Evolutionary conservation across 805 yeast species (phyloP), one percentile per base, ranked within the genome.

Genomic region (Nakazawaea ishiwadae): DNA sequence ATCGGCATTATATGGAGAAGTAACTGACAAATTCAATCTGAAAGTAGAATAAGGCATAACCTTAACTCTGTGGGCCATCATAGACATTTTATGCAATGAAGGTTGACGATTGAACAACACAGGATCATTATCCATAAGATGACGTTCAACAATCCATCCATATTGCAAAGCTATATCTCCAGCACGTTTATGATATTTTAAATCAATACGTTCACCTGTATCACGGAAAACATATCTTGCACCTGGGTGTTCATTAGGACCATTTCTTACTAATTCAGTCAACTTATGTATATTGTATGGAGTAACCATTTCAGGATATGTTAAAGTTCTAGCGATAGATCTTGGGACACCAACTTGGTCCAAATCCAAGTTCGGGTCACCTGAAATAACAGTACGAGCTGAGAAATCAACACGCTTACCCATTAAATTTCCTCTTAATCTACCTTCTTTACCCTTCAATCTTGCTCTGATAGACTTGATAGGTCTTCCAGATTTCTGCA

Each of bases 1-100:
- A 83, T 93, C 99, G 35, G 99, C 99, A 68, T 93, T 93, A 66
- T 93, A 93, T n/a, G 99, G 99, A 15, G 98, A 88, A 0, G 99
- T 93, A 35, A 93, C 99, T 19, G 98, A 93, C 60, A 93, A 71
- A 59, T 93, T 93, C 69, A 93, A 73, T 69, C 99, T 79, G 73
- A 93, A 93, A 0, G 99, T 93, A 5, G 98, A 90, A 60, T 89
- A 93, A 10, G 99, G 99, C 96, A 93, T 89, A 35, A 93, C 99
- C 60, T 86, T 89, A 28, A 93, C 99, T 66, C 96, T 78, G 62
- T 93, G 99, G 14, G 96, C 95, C 98, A 93, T 93, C 99, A 93
- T 93, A 42, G 98, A 91, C 98, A 93, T 93, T 65, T 95, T 93
- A 70, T 93, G 99, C 63, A 93, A 74, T 35, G 99, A 93, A 37